Conservation (phyloP, 305 asterid species). For the Fraxinus platypoda region DNA sequence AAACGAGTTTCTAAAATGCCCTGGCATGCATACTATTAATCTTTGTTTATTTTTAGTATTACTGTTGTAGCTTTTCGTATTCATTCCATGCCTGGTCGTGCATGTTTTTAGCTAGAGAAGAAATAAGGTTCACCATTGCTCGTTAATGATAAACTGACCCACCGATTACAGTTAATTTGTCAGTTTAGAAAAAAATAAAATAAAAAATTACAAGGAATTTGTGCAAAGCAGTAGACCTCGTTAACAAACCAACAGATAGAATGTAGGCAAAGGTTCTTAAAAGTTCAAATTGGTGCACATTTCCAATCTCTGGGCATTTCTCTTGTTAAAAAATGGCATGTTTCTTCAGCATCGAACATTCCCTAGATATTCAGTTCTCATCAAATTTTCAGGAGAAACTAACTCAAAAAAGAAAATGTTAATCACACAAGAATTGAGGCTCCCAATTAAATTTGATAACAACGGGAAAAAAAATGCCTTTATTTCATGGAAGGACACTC, state of each 20-base stretch:
- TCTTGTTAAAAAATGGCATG: neutral
- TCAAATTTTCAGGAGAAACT: neutral
- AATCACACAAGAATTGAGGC: constrained; percentile 9
- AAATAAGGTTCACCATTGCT: neutral
- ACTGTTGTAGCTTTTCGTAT: neutral
- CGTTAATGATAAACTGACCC: neutral
- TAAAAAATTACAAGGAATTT: neutral
- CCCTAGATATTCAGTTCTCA: neutral
- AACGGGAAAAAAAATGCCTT: neutral
- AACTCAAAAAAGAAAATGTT: neutral
- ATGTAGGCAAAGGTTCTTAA: neutral
- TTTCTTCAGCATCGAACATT: neutral
- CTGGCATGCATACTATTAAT: neutral
- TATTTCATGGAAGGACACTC: constrained; percentile 33
- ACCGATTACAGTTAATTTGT: neutral
- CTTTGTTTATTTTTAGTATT: neutral
- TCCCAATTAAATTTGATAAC: neutral
- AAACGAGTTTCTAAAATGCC: neutral
- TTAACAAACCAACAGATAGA: neutral
- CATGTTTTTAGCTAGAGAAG: constrained; percentile 2
- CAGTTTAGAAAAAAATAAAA: neutral
- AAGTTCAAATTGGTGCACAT: neutral
- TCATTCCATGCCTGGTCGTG: neutral
- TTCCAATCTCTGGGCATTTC: neutral
- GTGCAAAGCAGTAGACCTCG: neutral